Conservation (phyloP, 257 asterid genomes). For the Orobanche coerulescens region DNA sequence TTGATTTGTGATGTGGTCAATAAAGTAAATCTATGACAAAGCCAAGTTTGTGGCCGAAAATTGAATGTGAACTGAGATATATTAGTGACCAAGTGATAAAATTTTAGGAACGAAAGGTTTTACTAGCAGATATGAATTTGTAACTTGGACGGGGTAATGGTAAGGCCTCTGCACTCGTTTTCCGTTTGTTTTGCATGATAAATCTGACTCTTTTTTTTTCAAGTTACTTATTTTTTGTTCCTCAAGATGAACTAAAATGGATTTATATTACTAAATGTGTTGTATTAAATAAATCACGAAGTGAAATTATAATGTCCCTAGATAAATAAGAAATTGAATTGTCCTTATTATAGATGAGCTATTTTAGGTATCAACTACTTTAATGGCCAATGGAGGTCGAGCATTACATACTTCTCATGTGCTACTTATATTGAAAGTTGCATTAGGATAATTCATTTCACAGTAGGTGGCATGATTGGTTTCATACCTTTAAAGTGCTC, state of each 20-base stretch:
- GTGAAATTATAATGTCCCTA: background rate
- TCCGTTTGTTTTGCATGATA: too few species aligned
- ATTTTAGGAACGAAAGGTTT: background rate
- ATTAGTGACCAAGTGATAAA: background rate
- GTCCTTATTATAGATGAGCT: background rate
- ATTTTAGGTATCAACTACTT: background rate
- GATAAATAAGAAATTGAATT: background rate
- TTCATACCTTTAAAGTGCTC: too few species aligned
- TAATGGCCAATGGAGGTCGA: too few species aligned
- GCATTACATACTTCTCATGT: too few species aligned
- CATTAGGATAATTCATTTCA: too few species aligned
- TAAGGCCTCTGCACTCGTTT: too few species aligned
- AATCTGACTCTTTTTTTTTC: too few species aligned
- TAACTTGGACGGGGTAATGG: conserved; percentile 2
- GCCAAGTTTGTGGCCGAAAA: background rate
- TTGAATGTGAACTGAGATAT: background rate
- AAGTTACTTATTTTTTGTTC: too few species aligned
- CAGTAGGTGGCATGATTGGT: too few species aligned
- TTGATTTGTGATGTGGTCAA: background rate
- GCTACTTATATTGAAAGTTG: too few species aligned
- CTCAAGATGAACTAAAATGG: background rate
- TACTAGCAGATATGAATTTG: conserved; percentile 9
- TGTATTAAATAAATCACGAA: background rate
- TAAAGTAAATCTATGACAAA: background rate
- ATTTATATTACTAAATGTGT: background rate